Evolutionary conservation across 805 yeast genomes (phyloP), one percentile per base, ranked within the genome.

Genomic region (Kluyveromyces siamensis): DNA sequence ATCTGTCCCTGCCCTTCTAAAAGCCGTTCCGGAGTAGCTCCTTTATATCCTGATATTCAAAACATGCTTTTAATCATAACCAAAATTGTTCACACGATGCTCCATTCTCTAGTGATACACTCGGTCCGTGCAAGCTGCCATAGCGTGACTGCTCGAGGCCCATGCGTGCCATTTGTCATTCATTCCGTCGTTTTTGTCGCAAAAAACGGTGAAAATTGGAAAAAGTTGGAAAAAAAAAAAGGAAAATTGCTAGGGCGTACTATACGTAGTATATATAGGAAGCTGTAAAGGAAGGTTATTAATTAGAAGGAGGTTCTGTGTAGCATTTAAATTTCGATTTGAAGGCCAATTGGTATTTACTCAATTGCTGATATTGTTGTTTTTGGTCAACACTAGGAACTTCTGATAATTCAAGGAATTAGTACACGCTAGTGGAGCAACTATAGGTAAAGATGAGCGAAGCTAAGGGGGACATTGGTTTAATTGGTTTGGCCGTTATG

Each of bases 401-500:
- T 11, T 11, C 14, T 11, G 35, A 13, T 10, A 11, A 30, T 11
- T 7, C 14, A 30, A 21, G 6, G 25, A 21, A 21, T 21, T 21
- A 21, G 25, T 21, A 21, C 6, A 21, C 3, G 25, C 25, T 21
- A 21, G 25, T 21, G 25, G 25, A 4, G 25, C 25, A 21, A 21
- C 3, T 21, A 21, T 30, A 30, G 14, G 35, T 13, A 30, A 27
- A 16, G 4, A 27, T 30, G 18, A 14, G 16, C 25, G 46, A 44
- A 36, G 27, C 41, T 44, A 44, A 37, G 6, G 52, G 52, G 79
- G 99, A 91, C 83, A 83, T 91, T 72, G 99, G 97, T 73, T 87
- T 91, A 71, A 90, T 93, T 68, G 99, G 99, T 71, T 81, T 91
- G 80, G 99, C 99, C 84, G 99, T 91, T 61, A 91, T 91, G 99